Percentiles rank a stretch among this genome's conserved stretches.
phyloP scores from a whole-genome alignment of 169 alveolate species.

The Blepharisma undulans region DNA sequence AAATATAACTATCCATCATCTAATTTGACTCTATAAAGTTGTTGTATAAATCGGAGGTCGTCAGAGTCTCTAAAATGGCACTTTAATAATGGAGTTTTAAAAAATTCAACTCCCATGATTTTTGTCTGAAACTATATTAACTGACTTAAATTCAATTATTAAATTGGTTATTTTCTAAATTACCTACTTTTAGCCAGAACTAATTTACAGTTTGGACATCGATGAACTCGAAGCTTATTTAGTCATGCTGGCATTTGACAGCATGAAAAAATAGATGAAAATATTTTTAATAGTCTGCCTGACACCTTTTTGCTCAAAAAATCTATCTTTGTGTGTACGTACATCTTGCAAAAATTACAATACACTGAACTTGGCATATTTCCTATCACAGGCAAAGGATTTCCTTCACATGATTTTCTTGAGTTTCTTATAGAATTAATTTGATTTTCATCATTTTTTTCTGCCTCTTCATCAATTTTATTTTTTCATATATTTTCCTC shows the following conservation, averaged over 20 bases:
- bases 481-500: not conserved
- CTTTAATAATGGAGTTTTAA: not conserved
- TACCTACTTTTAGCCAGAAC: not conserved
- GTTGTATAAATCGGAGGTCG: not conserved
- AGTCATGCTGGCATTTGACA: not conserved
- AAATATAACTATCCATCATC: too few relatives aligned
- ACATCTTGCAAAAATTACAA: not conserved
- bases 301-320: not conserved
- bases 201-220: not conserved
- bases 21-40: too few relatives aligned
- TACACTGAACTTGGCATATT: not conserved
- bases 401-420: not conserved
- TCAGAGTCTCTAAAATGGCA: not conserved
- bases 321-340: not conserved
- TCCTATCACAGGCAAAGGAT: not conserved
- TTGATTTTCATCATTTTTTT: not conserved
- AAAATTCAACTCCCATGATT: not conserved
- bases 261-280: not conserved
- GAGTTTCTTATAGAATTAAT: not conserved
- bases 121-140: not conserved
- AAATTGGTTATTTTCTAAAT: not conserved
- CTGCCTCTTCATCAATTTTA: not conserved
- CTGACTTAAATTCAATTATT: not conserved
- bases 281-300: not conserved
- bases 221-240: not conserved